phyloP scores from a whole-genome alignment of 306 rosid species.

The Luffa aegyptiaca region DNA sequence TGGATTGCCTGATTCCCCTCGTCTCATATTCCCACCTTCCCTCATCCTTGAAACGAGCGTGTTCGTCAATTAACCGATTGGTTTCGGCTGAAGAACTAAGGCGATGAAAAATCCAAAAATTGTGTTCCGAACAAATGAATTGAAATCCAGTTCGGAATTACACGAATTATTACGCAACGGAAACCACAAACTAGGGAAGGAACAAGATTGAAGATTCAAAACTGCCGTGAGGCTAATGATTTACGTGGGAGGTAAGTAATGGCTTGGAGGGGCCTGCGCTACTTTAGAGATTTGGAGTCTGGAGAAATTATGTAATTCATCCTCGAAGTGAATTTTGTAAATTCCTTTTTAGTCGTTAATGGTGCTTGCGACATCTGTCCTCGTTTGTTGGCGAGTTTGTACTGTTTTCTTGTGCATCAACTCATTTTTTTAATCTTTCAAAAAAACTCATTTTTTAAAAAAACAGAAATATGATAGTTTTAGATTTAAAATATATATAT shows the following conservation, averaged over 20 bases:
- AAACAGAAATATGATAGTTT: no score
- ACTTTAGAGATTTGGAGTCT: background rate
- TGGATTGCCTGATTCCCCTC: slow-evolving; percentile 28
- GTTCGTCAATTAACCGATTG: background rate
- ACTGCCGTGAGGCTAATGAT: background rate
- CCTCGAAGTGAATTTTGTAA: background rate
- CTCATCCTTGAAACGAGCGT: slow-evolving; percentile 1
- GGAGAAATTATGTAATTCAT: background rate
- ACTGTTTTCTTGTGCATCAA: no score
- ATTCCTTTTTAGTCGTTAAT: background rate
- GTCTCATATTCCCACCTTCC: slow-evolving; percentile 11
- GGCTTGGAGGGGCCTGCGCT: background rate
- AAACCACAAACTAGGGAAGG: background rate
- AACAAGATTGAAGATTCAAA: background rate
- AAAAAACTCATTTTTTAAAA: no score
- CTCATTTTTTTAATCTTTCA: no score
- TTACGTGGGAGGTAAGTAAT: background rate
- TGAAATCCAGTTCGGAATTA: background rate
- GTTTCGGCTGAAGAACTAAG: background rate
- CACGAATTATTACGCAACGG: background rate
- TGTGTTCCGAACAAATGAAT: background rate
- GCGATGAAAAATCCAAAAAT: background rate
- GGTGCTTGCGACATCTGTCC: background rate
- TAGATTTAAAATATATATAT: no score
- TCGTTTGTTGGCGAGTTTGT: background rate